Percentiles rank a stretch among this genome's conserved stretches.
Evolutionary conservation across 2,329 filamentous ascomycete species (phyloP).

Genomic region (Epichloe amarillans): DNA sequence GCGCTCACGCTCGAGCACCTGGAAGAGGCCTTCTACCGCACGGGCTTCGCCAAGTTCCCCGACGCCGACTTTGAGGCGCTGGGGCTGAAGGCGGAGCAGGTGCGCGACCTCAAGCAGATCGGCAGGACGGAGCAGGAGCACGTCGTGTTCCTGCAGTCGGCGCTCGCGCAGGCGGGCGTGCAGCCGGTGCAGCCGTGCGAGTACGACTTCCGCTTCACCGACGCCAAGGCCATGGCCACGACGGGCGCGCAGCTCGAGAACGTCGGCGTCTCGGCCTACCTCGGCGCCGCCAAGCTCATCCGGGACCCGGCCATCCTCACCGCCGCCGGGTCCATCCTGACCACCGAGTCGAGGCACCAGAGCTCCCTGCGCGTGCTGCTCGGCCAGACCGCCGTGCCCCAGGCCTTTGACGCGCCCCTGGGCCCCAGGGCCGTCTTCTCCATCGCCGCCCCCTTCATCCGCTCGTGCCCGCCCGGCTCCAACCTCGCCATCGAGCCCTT

Average conservation of each 20-base stretch:
- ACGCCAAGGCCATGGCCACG: constrained; percentile 52
- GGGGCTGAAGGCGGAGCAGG: constrained; percentile 16
- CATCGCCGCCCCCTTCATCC: constrained; percentile 60
- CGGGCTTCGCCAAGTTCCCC: constrained; percentile 55
- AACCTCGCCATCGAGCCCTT: constrained; percentile 50
- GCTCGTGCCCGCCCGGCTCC: constrained; percentile 53
- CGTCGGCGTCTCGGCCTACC: constrained; percentile 60
- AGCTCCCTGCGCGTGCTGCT: constrained; percentile 53
- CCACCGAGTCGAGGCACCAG: constrained; percentile 61
- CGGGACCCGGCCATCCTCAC: constrained; percentile 45
- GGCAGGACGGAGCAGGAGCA: constrained; percentile 45
- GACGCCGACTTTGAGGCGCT: constrained; percentile 48
- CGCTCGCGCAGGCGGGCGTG: constrained; percentile 48
- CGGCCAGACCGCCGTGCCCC: constrained; percentile 46
- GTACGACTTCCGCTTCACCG: constrained; percentile 59
- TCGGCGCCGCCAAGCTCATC: constrained; percentile 56
- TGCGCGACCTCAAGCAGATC: constrained; percentile 43
- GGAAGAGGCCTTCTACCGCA: constrained; percentile 58
- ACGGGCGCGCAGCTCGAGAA: constrained; percentile 60
- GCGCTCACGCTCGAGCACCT: constrained; percentile 64
- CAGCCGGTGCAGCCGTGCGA: constrained; percentile 55
- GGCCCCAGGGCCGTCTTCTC: constrained; percentile 58
- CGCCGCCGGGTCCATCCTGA: constrained; percentile 57
- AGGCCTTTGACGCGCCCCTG: constrained; percentile 58
- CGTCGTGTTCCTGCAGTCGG: constrained; percentile 30